Conservation (phyloP, 768 basidiomycete genomes). For the Sarcodon sp. region DNA sequence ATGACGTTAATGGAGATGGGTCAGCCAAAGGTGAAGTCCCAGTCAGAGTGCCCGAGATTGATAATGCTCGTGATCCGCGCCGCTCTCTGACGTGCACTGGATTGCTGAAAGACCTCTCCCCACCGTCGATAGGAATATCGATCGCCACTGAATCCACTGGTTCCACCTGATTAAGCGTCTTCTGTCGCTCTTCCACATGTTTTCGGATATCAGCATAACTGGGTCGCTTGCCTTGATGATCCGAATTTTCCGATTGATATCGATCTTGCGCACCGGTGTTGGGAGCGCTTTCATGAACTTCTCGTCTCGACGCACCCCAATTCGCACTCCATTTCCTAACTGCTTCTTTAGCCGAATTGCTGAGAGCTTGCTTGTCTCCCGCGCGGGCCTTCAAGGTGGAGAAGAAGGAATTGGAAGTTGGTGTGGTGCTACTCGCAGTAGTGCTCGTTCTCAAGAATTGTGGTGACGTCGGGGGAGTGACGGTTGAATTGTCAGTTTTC, state of each 20-base stretch:
- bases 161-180: not conserved
- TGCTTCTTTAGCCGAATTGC: slow-evolving; percentile 75
- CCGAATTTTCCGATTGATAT: not conserved
- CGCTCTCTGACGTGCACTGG: not conserved
- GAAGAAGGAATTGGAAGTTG: slow-evolving; percentile 49
- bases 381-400: slow-evolving; percentile 68
- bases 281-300: slow-evolving; percentile 12
- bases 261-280: not conserved
- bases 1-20: not conserved
- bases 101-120: not conserved
- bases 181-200: not conserved
- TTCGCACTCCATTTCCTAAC: slow-evolving; percentile 89
- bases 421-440: not conserved
- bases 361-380: slow-evolving; percentile 74
- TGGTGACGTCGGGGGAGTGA: not conserved
- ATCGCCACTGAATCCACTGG: not conserved
- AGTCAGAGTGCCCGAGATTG: not conserved
- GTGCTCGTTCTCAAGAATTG: not conserved
- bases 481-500: not conserved
- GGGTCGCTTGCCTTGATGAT: not conserved
- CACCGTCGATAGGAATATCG: not conserved
- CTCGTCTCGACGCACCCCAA: slow-evolving; percentile 57
- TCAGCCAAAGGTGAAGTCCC: not conserved
- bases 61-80: not conserved
- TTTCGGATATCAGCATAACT: not conserved